Evolutionary conservation across 2,329 filamentous ascomycete genomes (phyloP).

Genomic region (Ascochyta rabiei): DNA sequence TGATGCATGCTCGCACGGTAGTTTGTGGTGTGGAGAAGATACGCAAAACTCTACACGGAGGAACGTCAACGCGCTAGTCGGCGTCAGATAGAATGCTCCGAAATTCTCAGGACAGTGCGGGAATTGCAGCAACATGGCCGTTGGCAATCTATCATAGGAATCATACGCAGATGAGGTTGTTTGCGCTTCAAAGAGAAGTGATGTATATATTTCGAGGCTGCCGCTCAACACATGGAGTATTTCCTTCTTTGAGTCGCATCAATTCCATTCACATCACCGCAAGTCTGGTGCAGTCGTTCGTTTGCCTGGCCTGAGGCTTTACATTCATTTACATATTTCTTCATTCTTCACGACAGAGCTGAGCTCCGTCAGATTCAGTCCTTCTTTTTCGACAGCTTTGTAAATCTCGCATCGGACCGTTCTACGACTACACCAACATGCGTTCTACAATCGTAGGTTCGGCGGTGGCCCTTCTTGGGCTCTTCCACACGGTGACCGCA

Average conservation of each 20-base stretch:
- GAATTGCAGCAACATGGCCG: slow-evolving; percentile 6
- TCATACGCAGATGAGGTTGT: not conserved
- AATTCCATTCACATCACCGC: slow-evolving; percentile 14
- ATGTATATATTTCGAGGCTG: slow-evolving; percentile 11
- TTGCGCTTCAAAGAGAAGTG: slow-evolving; percentile 1
- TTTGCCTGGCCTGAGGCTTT: slow-evolving; percentile 16
- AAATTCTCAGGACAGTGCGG: slow-evolving; percentile 15
- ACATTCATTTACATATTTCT: slow-evolving; percentile 20
- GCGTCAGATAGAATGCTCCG: slow-evolving; percentile 15
- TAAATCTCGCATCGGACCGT: not conserved
- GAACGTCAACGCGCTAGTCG: slow-evolving; percentile 8
- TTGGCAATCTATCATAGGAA: slow-evolving; percentile 7
- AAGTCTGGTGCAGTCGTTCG: slow-evolving; percentile 20
- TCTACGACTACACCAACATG: slow-evolving; percentile 5
- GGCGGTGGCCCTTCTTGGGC: slow-evolving; percentile 16
- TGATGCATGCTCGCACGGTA: slow-evolving; percentile 1
- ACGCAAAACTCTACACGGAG: not conserved
- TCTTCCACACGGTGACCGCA: slow-evolving; percentile 9
- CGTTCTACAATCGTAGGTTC: slow-evolving; percentile 18
- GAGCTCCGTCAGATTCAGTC: slow-evolving; percentile 6
- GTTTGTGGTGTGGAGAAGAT: slow-evolving; percentile 1
- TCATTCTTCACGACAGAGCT: slow-evolving; percentile 11
- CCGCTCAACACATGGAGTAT: slow-evolving; percentile 3
- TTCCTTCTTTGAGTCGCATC: slow-evolving; percentile 8
- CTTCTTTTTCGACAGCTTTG: slow-evolving; percentile 1